These are phyloP conservation scores for Trichosanthes truncata DNA, from an alignment of 306 rosid genomes.

Conservation along the genomic window DNA sequence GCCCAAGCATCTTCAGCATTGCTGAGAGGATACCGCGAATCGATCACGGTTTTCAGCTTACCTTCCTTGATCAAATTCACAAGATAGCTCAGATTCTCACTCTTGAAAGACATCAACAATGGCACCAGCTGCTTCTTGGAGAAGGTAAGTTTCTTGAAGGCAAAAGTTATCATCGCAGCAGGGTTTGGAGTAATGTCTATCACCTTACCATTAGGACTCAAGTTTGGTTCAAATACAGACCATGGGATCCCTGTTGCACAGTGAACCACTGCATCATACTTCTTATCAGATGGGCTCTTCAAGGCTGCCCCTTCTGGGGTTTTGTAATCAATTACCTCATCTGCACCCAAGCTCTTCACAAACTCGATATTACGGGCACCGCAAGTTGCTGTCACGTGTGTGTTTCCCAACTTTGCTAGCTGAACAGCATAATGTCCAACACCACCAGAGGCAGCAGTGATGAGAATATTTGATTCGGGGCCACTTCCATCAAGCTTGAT, in stretches of 20 bases:
- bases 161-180: slow-evolving; percentile 17
- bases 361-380: slow-evolving; percentile 54
- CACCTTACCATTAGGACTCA: slow-evolving; percentile 40
- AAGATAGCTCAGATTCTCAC: slow-evolving; percentile 38
- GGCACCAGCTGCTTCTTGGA: slow-evolving; percentile 51
- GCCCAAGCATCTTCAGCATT: slow-evolving; percentile 80
- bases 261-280: slow-evolving; percentile 48
- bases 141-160: slow-evolving; percentile 40
- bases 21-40: slow-evolving; percentile 44
- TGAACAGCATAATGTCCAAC: slow-evolving; percentile 55
- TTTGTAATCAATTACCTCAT: slow-evolving; percentile 64
- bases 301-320: slow-evolving; percentile 50
- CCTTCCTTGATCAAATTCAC: slow-evolving; percentile 43
- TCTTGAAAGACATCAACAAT: slow-evolving; percentile 14
- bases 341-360: slow-evolving; percentile 57
- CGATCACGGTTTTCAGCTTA: slow-evolving; percentile 41
- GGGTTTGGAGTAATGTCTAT: slow-evolving; percentile 39
- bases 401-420: slow-evolving; percentile 56
- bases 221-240: slow-evolving; percentile 47
- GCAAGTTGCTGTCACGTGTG: slow-evolving; percentile 57
- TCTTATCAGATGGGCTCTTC: slow-evolving; percentile 52
- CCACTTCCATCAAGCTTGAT: slow-evolving; percentile 56
- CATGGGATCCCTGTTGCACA: slow-evolving; percentile 45
- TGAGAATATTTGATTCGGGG: slow-evolving; percentile 33
- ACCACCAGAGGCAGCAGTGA: slow-evolving; percentile 53